Percentiles rank a stretch among this genome's conserved stretches.
Evolutionary conservation across 768 basidiomycete species (phyloP).

Genomic region (Naganishia onofrii): DNA sequence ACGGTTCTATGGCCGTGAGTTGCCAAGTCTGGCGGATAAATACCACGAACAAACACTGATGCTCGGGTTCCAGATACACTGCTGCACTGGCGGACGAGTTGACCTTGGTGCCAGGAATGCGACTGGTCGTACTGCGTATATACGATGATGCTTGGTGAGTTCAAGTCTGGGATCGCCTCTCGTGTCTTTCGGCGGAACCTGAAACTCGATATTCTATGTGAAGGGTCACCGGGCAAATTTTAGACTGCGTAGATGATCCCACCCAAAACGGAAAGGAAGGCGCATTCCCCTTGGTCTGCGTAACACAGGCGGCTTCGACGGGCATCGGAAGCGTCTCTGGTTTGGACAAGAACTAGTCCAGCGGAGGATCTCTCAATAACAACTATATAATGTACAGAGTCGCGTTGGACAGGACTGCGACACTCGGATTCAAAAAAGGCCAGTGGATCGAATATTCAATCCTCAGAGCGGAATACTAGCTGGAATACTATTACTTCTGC

Average conservation of each 20-base stretch:
- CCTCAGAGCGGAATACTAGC: too few relatives aligned
- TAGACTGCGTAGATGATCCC: conserved; percentile 34
- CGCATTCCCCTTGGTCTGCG: conserved; percentile 45
- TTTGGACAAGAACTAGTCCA: not conserved
- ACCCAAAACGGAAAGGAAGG: conserved; percentile 42
- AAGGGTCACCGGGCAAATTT: conserved; percentile 44
- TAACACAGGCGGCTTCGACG: not conserved
- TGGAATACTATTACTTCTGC: too few relatives aligned
- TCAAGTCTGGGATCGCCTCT: too few relatives aligned
- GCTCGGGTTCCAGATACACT: conserved; percentile 39
- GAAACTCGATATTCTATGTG: not conserved
- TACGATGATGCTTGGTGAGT: conserved; percentile 51
- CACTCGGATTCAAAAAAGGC: too few relatives aligned
- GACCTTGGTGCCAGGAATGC: conserved; percentile 50
- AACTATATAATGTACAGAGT: not conserved
- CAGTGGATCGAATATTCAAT: too few relatives aligned
- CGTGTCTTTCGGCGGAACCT: not conserved
- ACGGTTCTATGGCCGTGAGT: conserved; percentile 51
- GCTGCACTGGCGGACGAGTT: conserved; percentile 50
- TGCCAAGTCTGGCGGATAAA: not conserved
- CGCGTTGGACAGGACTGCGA: too few relatives aligned
- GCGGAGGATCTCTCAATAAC: too few relatives aligned
- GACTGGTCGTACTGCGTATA: conserved; percentile 42
- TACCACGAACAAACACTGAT: not conserved
- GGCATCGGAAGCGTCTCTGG: not conserved